A percentile compares a stretch with the other conserved stretches of the same genome.
Conservation (phyloP, 331 rosid genomes). For the Rosa hybrid region DNA sequence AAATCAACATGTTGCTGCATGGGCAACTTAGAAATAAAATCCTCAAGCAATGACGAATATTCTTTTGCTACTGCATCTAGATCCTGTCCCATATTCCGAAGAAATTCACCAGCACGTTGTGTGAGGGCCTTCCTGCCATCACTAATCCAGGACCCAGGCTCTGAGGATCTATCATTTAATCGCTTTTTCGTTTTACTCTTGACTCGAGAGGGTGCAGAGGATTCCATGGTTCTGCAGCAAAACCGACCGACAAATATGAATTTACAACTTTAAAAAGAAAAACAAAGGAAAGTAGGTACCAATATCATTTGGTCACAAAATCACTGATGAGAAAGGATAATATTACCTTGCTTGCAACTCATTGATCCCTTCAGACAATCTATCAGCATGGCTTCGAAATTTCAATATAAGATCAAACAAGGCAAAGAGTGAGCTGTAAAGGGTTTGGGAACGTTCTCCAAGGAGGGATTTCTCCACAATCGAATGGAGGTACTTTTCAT, state of each 20-base stretch:
- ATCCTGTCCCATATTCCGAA: slow-evolving; percentile 73
- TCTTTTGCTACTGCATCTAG: slow-evolving; percentile 74
- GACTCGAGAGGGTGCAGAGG: slow-evolving; percentile 62
- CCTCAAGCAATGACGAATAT: slow-evolving; percentile 83
- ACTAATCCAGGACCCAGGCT: slow-evolving; percentile 70
- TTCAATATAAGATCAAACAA: slow-evolving; percentile 88
- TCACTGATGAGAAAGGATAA: slow-evolving; percentile 14
- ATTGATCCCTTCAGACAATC: slow-evolving; percentile 84
- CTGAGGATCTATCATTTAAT: slow-evolving; percentile 39
- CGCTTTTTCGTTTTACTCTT: slow-evolving; percentile 58
- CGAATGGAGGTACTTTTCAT: slow-evolving; percentile 84
- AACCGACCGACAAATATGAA: slow-evolving; percentile 22
- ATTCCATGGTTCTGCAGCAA: slow-evolving; percentile 63
- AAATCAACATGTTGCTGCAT: slow-evolving; percentile 94
- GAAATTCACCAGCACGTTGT: slow-evolving; percentile 87
- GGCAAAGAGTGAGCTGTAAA: slow-evolving; percentile 75
- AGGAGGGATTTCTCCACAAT: slow-evolving; percentile 92
- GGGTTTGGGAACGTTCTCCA: slow-evolving; percentile 84
- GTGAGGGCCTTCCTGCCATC: slow-evolving; percentile 93
- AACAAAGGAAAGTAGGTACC: not conserved
- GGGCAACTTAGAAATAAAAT: slow-evolving; percentile 90
- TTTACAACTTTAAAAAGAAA: not conserved
- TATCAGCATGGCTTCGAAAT: slow-evolving; percentile 82
- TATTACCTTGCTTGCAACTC: slow-evolving; percentile 90
- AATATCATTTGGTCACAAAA: not conserved